phyloP scores from a whole-genome alignment of 352 stramenopile genomes.

The Phytophthora quininea region DNA sequence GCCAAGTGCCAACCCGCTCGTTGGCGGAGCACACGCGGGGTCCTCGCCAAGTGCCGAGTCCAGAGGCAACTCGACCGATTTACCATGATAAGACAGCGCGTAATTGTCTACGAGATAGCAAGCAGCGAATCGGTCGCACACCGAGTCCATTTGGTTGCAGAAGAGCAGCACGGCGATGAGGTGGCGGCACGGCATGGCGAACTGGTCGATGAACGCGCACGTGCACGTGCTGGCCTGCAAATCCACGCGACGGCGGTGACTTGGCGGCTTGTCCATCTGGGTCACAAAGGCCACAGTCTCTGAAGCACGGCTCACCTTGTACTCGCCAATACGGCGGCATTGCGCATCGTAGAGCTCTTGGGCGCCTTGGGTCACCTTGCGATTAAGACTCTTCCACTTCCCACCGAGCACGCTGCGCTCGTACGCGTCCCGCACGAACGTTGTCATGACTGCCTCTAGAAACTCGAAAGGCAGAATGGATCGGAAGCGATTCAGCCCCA shows the following conservation, averaged over 20 bases:
- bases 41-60: slow-evolving; percentile 35
- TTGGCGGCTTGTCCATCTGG: slow-evolving; percentile 43
- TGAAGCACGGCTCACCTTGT: slow-evolving; percentile 57
- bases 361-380: slow-evolving; percentile 49
- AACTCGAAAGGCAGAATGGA: slow-evolving; percentile 53
- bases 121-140: slow-evolving; percentile 46
- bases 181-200: slow-evolving; percentile 63
- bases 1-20: slow-evolving; percentile 5
- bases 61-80: slow-evolving; percentile 55
- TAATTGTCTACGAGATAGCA: slow-evolving; percentile 57
- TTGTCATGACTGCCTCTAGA: slow-evolving; percentile 49
- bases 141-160: slow-evolving; percentile 53
- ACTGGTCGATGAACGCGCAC: slow-evolving; percentile 64
- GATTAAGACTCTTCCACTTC: slow-evolving; percentile 47
- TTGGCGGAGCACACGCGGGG: slow-evolving; percentile 17
- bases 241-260: slow-evolving; percentile 45
- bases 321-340: slow-evolving; percentile 52
- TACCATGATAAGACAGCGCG: slow-evolving; percentile 35
- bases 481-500: slow-evolving; percentile 30
- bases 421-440: slow-evolving; percentile 48
- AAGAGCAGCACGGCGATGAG: slow-evolving; percentile 64
- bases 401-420: slow-evolving; percentile 41
- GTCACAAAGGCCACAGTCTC: slow-evolving; percentile 62
- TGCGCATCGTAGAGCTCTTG: slow-evolving; percentile 61
- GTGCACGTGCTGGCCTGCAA: slow-evolving; percentile 50